Evolutionary conservation across 2,329 filamentous ascomycete species (phyloP), one percentile per base, ranked within the genome.

Genomic region (Cercospora sojina): DNA sequence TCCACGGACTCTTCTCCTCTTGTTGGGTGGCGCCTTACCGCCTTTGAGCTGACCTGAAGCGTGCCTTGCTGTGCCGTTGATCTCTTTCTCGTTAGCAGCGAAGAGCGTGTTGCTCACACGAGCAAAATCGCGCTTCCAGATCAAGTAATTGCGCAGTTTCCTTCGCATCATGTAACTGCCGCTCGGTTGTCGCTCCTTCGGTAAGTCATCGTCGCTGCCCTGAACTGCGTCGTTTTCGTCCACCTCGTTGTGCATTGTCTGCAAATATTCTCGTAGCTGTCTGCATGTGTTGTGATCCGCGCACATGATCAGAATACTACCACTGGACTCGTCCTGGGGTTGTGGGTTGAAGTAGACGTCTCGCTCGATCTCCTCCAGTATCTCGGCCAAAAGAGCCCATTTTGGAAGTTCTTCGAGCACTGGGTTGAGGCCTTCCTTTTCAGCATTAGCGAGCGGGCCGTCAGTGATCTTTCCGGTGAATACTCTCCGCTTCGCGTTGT

Each of bases 231-330:
- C 76, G 38, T 74, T 73, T 3, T 67, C 68, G 20, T 71, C 67
- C 18, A 66, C 68, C 59, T 75, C 70, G 13, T 74, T 69, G 75
- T 96, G 88, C 92, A 97, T 97, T 6, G 88, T 93, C 77, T 96
- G 91, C 20, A 99, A 81, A 76, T 94, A 98, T 76, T 98, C 94
- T 70, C 92, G 88, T 49, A 99, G 83, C 74, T 99, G 95, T 13
- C 90, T 87, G 75, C 92, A 96, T 8, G 92, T 96, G 64, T 89
- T 88, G 64, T 91, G 88, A 74, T 96, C 94, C 27, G 90, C 90
- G 76, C 94, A 98, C 95, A 99, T 98, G 77, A 99, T 92, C 35
- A 99, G 82, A 59, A 97, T 92, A 2, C 91, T 92, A n/a, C 91
- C 91, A 75, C 93, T 96, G 0, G 93, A 96, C 73, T 93, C 91